phyloP scores from a whole-genome alignment of 2,329 filamentous ascomycete genomes.

The Colletotrichum graminicola region DNA sequence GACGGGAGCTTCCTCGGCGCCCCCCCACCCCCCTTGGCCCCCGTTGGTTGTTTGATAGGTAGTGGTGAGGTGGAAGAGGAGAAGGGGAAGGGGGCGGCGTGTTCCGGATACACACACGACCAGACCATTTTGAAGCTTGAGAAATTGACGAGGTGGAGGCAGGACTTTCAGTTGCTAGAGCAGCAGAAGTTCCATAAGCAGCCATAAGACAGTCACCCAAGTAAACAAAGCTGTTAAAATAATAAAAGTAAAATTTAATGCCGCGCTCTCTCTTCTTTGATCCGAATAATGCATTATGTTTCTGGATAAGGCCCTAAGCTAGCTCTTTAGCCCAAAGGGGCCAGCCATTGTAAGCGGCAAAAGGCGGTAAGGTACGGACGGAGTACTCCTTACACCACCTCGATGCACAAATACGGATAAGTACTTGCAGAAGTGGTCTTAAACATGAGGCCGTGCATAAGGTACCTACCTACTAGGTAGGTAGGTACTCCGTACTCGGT shows the following conservation, averaged over 20 bases:
- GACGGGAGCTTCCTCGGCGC: conserved; percentile 21
- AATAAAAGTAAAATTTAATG: no score
- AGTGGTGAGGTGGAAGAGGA: neutral
- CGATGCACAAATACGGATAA: conserved; percentile 27
- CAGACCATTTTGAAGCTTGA: neutral
- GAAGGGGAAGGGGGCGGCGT: conserved; percentile 2
- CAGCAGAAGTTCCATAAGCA: conserved; percentile 8
- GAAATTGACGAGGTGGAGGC: neutral
- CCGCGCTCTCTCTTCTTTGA: neutral
- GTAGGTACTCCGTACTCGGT: no score
- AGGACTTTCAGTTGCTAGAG: conserved; percentile 15
- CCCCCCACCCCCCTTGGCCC: neutral
- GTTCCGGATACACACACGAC: conserved; percentile 39
- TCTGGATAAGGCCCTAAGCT: neutral
- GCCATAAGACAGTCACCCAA: neutral
- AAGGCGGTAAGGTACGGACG: conserved; percentile 14
- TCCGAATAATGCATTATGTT: conserved; percentile 17
- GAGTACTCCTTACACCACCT: neutral
- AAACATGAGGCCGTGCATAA: conserved; percentile 33
- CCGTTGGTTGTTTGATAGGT: no score
- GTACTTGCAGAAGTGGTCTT: conserved; percentile 20
- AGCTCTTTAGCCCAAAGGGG: neutral
- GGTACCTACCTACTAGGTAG: neutral
- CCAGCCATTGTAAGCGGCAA: conserved; percentile 13
- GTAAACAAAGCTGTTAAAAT: conserved; percentile 18